phyloP scores from a whole-genome alignment of 257 asterid species.

The Thymus mandschuricus region DNA sequence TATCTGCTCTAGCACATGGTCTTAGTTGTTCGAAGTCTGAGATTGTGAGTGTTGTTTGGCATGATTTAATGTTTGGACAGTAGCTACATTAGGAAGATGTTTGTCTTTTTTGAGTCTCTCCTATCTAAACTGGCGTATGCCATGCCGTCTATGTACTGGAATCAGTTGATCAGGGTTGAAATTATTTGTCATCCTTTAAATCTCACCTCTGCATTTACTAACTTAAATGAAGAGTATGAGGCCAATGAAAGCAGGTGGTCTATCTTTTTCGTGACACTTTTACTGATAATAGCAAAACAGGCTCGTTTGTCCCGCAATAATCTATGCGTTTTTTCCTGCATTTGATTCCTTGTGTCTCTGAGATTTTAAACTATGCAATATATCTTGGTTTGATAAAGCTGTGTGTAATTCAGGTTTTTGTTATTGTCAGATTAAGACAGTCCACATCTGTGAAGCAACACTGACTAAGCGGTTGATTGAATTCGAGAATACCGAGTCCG shows the following conservation, averaged over 20 bases:
- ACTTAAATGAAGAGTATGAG: not conserved
- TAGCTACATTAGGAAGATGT: slow-evolving; percentile 10
- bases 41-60: slow-evolving; percentile 58
- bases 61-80: slow-evolving; percentile 18
- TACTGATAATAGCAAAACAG: slow-evolving; percentile 10
- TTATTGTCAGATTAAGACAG: slow-evolving; percentile 68
- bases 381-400: slow-evolving; percentile 19
- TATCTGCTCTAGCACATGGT: slow-evolving; percentile 82
- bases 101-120: not conserved
- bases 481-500: slow-evolving; percentile 84
- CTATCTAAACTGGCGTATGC: slow-evolving; percentile 4
- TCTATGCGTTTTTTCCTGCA: slow-evolving; percentile 12
- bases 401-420: slow-evolving; percentile 19
- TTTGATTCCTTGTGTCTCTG: slow-evolving; percentile 12
- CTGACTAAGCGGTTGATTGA: slow-evolving; percentile 84
- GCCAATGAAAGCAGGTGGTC: slow-evolving; percentile 6
- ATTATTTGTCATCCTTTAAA: slow-evolving; percentile 11
- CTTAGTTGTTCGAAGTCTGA: slow-evolving; percentile 66
- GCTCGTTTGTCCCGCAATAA: slow-evolving; percentile 11
- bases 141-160: slow-evolving; percentile 18
- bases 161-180: slow-evolving; percentile 11
- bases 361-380: not conserved
- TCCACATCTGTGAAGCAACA: slow-evolving; percentile 88
- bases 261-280: slow-evolving; percentile 1
- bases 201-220: slow-evolving; percentile 4